A percentile compares a stretch with the other conserved stretches of the same genome.
phyloP scores from a whole-genome alignment of 1,284 basidiomycete genomes.

The Quambalaria eucalypti region DNA sequence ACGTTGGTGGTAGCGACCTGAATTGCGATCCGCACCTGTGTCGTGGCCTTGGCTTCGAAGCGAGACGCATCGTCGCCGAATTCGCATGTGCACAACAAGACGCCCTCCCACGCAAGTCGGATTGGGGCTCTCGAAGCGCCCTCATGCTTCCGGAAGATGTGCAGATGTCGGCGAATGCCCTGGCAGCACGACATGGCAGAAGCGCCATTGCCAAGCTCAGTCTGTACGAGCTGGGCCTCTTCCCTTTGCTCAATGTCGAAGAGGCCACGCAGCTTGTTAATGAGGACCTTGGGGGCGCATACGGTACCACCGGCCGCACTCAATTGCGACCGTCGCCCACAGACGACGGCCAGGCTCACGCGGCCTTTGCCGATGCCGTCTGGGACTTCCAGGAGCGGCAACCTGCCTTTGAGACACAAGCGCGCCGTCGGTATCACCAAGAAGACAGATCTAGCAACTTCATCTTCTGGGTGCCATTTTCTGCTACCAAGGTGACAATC shows the following conservation, averaged over 20 bases:
- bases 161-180: slow-evolving; percentile 16
- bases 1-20: slow-evolving; percentile 26
- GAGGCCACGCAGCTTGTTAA: slow-evolving; percentile 28
- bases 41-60: slow-evolving; percentile 32
- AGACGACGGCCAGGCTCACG: slow-evolving; percentile 11
- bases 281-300: slow-evolving; percentile 7
- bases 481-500: slow-evolving; percentile 26
- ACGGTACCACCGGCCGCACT: slow-evolving; percentile 6
- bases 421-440: slow-evolving; percentile 12
- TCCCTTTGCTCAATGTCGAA: slow-evolving; percentile 45
- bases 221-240: slow-evolving; percentile 36
- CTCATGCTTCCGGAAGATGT: slow-evolving; percentile 34
- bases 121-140: slow-evolving; percentile 27
- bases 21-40: slow-evolving; percentile 21
- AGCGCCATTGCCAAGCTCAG: slow-evolving; percentile 17
- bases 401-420: slow-evolving; percentile 2
- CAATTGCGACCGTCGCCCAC: slow-evolving; percentile 13
- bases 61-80: slow-evolving; percentile 26
- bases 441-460: slow-evolving; percentile 38
- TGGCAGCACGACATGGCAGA: slow-evolving; percentile 20
- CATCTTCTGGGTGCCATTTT: slow-evolving; percentile 45
- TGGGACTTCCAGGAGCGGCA: slow-evolving; percentile 28
- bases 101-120: background rate
- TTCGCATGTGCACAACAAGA: slow-evolving; percentile 15
- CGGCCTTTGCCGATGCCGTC: slow-evolving; percentile 26